Base-by-base conservation (phyloP, 371 early-diverging fungal species). In the Mortierella sp. region DNA sequence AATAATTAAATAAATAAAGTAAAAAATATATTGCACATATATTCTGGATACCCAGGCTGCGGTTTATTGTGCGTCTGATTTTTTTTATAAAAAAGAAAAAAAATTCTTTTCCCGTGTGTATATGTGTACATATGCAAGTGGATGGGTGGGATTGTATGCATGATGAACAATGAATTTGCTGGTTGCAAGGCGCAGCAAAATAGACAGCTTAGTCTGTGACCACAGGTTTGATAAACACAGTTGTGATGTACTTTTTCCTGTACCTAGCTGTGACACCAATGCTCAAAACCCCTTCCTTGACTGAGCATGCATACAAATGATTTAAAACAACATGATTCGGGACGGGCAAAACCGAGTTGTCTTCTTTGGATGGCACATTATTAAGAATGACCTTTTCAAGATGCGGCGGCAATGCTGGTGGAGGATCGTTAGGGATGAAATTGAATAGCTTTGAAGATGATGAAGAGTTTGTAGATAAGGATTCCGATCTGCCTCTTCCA, bases 261-360 rank as follows among this genome's bases (percentile, higher is more conserved):
- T 96, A 96, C 62, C 96, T 86, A 23, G 93, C 87, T 6, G 96
- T 96, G 26, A 91, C 91, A 19, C 96, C 94, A 51, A 98, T 87
- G 8, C 97, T 98, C 95, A 98, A 95, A 23, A 98, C 98, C 42
- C 96, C 95, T 74, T 98, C 97, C 66, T 96, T 90, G 56, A 98
- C 98, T 3, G 95, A 94, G 71, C 95, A 96, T 5, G 99, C 97
- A 79, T 97, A 97, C 57, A 98, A 80, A 82, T 98, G 99, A 72
- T 98, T 97, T 62, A 98, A 83, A 19, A 93, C 94, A 19, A 97
- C 99, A 72, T 97, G 96, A 71, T 96, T 94, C 19, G 99, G 98
- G 42, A 94, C 93, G 0, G 96, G 94, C 29, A 98, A 76, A 1
- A 92, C 85, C 32, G 88, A 85, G 68, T 92, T 92, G 72, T 97